Conservation (phyloP, 345 rosid genomes). For the Gossypium mustelinum region DNA sequence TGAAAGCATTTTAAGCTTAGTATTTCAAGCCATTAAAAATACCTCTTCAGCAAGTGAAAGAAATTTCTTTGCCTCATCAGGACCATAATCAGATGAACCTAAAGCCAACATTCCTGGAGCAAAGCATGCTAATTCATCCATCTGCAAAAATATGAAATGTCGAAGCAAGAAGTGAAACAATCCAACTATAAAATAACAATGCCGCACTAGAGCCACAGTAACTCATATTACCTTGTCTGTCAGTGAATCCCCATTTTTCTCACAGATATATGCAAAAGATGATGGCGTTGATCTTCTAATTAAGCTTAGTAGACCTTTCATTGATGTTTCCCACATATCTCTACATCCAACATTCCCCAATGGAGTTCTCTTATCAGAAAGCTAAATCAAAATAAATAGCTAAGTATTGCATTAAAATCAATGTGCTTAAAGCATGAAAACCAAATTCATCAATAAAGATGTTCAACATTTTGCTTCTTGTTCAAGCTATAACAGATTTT, state of each 20-base stretch:
- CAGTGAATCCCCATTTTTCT: slow-evolving; percentile 65
- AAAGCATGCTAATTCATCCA: slow-evolving; percentile 99
- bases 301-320: slow-evolving; percentile 85
- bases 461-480: neutral
- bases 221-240: slow-evolving; percentile 57
- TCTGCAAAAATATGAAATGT: slow-evolving; percentile 42
- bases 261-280: slow-evolving; percentile 81
- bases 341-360: slow-evolving; percentile 37
- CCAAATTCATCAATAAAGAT: neutral
- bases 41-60: slow-evolving; percentile 95
- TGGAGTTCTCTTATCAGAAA: neutral
- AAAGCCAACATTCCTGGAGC: slow-evolving; percentile 99
- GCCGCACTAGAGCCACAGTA: neutral
- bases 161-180: neutral
- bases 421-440: neutral
- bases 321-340: slow-evolving; percentile 99
- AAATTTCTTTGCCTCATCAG: slow-evolving; percentile 62
- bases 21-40: slow-evolving; percentile 15
- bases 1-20: neutral
- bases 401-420: neutral
- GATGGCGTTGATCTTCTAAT: slow-evolving; percentile 79
- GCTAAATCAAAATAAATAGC: neutral
- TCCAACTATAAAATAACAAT: neutral
- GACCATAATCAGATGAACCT: slow-evolving; percentile 83
- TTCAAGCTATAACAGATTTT: neutral